A percentile compares a stretch with the other conserved stretches of the same genome.
Evolutionary conservation across 2,329 filamentous ascomycete genomes (phyloP).

Genomic region (Onygenales sp.): DNA sequence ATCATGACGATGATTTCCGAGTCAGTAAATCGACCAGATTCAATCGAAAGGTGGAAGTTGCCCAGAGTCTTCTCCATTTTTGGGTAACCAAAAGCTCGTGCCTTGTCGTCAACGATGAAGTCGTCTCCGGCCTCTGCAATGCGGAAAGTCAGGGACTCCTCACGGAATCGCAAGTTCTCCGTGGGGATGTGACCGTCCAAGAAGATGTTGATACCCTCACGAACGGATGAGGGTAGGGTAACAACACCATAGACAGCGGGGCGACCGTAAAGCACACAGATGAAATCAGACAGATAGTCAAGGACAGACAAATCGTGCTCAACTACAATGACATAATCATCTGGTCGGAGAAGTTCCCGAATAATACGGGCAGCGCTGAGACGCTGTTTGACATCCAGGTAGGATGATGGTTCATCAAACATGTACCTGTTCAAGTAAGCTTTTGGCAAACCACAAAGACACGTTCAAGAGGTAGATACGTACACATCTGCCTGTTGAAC

Average conservation of each 20-base stretch:
- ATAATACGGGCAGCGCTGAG: slow-evolving; percentile 86
- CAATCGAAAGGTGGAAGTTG: slow-evolving; percentile 73
- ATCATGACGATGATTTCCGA: slow-evolving; percentile 99
- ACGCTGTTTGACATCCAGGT: slow-evolving; percentile 98
- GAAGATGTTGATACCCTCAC: slow-evolving; percentile 99
- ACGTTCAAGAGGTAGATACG: slow-evolving; percentile 17
- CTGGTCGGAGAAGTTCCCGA: slow-evolving; percentile 73
- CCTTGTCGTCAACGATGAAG: slow-evolving; percentile 77
- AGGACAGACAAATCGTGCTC: slow-evolving; percentile 98
- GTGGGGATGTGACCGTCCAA: slow-evolving; percentile 96
- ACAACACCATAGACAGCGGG: slow-evolving; percentile 97
- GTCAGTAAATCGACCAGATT: slow-evolving; percentile 82
- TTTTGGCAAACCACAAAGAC: slow-evolving; percentile 1
- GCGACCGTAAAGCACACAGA: slow-evolving; percentile 92
- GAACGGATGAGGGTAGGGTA: slow-evolving; percentile 86
- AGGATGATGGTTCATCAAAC: slow-evolving; percentile 99
- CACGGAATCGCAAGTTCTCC: slow-evolving; percentile 95
- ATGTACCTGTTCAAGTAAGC: slow-evolving; percentile 57
- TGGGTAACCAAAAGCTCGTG: slow-evolving; percentile 78
- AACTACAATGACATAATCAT: slow-evolving; percentile 96
- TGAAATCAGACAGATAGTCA: slow-evolving; percentile 97
- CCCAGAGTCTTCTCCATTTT: slow-evolving; percentile 88
- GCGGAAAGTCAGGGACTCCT: slow-evolving; percentile 92
- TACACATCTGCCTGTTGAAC: slow-evolving; percentile 90
- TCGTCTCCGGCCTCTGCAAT: slow-evolving; percentile 85